These are phyloP conservation scores for Metarhizium sp. DNA, from an alignment of 2,329 filamentous ascomycete genomes.

Conservation along the genomic window DNA sequence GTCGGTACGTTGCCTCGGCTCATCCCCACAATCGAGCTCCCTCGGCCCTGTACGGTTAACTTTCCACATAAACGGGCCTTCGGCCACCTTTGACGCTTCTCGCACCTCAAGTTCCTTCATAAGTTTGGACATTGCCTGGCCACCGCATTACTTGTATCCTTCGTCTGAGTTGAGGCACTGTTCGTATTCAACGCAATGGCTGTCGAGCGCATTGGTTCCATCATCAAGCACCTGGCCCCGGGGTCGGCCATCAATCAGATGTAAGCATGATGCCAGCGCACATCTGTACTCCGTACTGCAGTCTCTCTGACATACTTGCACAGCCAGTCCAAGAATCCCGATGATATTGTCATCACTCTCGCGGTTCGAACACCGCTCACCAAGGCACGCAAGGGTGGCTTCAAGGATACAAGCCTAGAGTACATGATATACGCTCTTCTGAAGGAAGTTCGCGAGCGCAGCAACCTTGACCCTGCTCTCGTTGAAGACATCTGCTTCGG, in stretches of 20 bases:
- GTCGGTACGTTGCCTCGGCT: slow-evolving; percentile 17
- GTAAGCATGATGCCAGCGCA: slow-evolving; percentile 41
- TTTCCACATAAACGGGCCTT: slow-evolving; percentile 11
- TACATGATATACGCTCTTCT: slow-evolving; percentile 76
- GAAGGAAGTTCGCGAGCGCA: slow-evolving; percentile 63
- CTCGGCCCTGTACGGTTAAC: slow-evolving; percentile 11
- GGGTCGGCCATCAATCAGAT: slow-evolving; percentile 63
- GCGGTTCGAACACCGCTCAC: slow-evolving; percentile 81
- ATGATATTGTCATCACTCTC: slow-evolving; percentile 94
- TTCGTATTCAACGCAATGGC: slow-evolving; percentile 48
- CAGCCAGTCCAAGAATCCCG: slow-evolving; percentile 84
- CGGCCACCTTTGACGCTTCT: background rate
- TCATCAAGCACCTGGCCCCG: slow-evolving; percentile 78
- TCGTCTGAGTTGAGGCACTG: background rate
- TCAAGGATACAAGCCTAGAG: slow-evolving; percentile 91
- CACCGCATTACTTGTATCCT: background rate
- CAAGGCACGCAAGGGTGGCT: slow-evolving; percentile 83
- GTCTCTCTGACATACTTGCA: background rate
- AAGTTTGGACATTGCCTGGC: background rate
- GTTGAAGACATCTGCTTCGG: slow-evolving; percentile 88
- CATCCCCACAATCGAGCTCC: slow-evolving; percentile 15
- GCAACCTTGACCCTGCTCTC: slow-evolving; percentile 68
- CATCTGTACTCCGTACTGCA: background rate
- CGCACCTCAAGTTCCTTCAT: background rate
- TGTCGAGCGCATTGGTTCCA: slow-evolving; percentile 74